Evolutionary conservation across 2,329 filamentous ascomycete species (phyloP).

Genomic region (Colletotrichum destructivum): DNA sequence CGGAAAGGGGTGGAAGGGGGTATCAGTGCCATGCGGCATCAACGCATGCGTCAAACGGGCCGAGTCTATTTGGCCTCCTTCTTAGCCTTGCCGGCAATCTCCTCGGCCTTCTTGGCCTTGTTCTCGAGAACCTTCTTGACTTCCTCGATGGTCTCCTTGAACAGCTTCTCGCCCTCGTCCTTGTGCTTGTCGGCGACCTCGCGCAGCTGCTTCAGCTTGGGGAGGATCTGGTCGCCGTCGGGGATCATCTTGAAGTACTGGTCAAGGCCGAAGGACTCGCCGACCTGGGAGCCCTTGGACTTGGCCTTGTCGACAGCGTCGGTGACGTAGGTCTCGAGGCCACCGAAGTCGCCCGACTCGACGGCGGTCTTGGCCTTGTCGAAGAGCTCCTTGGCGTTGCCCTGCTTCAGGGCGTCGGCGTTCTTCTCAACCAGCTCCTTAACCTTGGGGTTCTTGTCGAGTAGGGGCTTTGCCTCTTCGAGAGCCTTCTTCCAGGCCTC

Average conservation of each 20-base stretch:
- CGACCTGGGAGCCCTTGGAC: conserved; percentile 58
- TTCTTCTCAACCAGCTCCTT: conserved; percentile 83
- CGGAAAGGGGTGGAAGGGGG: background rate
- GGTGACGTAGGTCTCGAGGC: conserved; percentile 74
- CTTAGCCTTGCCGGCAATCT: conserved; percentile 70
- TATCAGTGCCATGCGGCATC: background rate
- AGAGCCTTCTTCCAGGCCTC: conserved; percentile 81
- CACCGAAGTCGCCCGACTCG: conserved; percentile 72
- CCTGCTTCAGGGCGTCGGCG: conserved; percentile 75
- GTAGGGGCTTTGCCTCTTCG: conserved; percentile 78
- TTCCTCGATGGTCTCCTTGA: conserved; percentile 79
- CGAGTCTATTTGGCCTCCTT: conserved; percentile 58
- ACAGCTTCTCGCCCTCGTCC: conserved; percentile 77
- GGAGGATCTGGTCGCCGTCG: conserved; percentile 74
- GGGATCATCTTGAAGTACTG: conserved; percentile 78
- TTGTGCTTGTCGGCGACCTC: conserved; percentile 78
- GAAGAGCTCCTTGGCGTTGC: conserved; percentile 76
- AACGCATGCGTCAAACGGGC: background rate
- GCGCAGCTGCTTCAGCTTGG: conserved; percentile 76
- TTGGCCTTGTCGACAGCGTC: conserved; percentile 70
- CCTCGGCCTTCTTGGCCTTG: conserved; percentile 69
- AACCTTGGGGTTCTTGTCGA: conserved; percentile 83
- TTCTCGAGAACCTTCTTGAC: conserved; percentile 75
- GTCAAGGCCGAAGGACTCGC: conserved; percentile 64
- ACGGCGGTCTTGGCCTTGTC: conserved; percentile 73